Evolutionary conservation across 2,329 filamentous ascomycete genomes (phyloP).

Genomic region (Cladophialophora exuberans): DNA sequence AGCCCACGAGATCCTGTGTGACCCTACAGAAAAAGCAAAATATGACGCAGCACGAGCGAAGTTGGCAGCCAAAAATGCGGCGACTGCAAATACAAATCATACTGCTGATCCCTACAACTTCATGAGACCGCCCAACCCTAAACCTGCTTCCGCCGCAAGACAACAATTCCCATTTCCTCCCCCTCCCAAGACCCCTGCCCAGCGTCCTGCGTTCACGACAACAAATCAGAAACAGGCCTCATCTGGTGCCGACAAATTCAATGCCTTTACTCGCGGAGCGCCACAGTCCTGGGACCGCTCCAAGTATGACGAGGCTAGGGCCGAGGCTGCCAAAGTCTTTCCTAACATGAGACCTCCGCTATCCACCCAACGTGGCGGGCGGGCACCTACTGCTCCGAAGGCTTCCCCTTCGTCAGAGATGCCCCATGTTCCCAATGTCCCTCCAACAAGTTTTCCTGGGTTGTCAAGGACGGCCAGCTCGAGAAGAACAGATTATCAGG

Average conservation of each 20-base stretch:
- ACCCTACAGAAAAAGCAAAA: slow-evolving; percentile 60
- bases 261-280: slow-evolving; percentile 29
- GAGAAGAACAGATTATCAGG: slow-evolving; percentile 60
- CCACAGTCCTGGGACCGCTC: slow-evolving; percentile 31
- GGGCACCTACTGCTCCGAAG: slow-evolving; percentile 32
- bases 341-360: slow-evolving; percentile 27
- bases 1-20: slow-evolving; percentile 76
- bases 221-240: slow-evolving; percentile 26
- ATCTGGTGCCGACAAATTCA: slow-evolving; percentile 31
- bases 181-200: slow-evolving; percentile 22
- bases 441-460: slow-evolving; percentile 37
- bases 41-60: slow-evolving; percentile 63
- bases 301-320: slow-evolving; percentile 29
- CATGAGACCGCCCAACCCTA: slow-evolving; percentile 18
- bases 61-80: slow-evolving; percentile 24
- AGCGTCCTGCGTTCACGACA: slow-evolving; percentile 14
- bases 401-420: slow-evolving; percentile 28
- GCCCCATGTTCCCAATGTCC: slow-evolving; percentile 38
- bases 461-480: slow-evolving; percentile 45
- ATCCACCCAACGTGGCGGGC: slow-evolving; percentile 18
- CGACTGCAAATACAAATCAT: slow-evolving; percentile 10
- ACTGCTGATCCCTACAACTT: slow-evolving; percentile 26
- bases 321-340: slow-evolving; percentile 32
- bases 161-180: slow-evolving; percentile 27
- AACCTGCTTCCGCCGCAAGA: slow-evolving; percentile 16